Base-by-base conservation (phyloP, 805 yeast genomes). In the Suhomyces kilbournensis region DNA sequence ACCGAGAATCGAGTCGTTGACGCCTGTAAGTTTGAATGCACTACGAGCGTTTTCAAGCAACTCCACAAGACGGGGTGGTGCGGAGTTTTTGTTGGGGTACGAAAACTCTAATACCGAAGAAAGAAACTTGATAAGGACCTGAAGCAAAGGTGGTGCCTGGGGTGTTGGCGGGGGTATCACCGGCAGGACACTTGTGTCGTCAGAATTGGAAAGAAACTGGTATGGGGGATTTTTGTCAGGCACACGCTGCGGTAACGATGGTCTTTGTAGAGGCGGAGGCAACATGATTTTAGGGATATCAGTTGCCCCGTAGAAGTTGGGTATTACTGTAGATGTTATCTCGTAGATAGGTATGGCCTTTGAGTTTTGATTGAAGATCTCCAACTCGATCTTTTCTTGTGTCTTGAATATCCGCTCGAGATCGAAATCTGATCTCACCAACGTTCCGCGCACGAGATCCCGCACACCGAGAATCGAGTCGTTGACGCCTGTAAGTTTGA, bases 41-140 rank as follows among this genome's bases (percentile, higher is more conserved):
- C 78, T 74, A 50, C 82, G 82, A 14, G 90, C 90, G 64, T 90
- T 91, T 52, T 87, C 88, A 10, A 90, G 60, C n/a, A 92, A 69
- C 67, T 92, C 98, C 26, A 78, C 62, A 39, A 85, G 71, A 0
- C 94, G 85, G 2, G 98, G 98, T 6, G 96, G 86, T 0, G 96
- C 86, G 44, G 86, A 81, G 56, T 83, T 81, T 46, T 76, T 67
- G 4, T 83, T 76, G 12, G 88, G 82, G 66, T 79, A 92, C 3
- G 82, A 78, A 61, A 92, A 86, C 44, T 84, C 80, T 49, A 91
- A 78, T 25, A 72, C 74, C 34, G 80, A 78, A 7, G 79, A 72
- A 12, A 81, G 76, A 62, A 81, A 88, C 52, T 74, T 76, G 22
- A 88, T 68, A 4, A 70, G 52, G 2, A 75, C 79, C 20, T 59